These are phyloP conservation scores for Bretziella fagacearum DNA, from an alignment of 2,329 filamentous ascomycete genomes.

Conservation along the genomic window DNA sequence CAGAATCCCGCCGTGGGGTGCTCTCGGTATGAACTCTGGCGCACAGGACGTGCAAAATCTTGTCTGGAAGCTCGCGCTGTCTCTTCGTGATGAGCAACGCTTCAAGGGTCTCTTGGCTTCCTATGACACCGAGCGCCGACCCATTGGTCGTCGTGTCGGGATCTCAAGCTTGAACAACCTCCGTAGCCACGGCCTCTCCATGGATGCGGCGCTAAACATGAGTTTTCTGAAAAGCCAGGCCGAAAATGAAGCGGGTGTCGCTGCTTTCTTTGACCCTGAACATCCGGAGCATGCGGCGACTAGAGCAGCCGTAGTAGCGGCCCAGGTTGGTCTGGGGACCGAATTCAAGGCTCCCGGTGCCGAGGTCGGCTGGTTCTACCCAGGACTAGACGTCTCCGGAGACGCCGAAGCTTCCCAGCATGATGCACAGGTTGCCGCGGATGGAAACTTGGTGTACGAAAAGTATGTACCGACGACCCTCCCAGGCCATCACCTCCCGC, in stretches of 20 bases:
- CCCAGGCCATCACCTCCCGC: constrained; percentile 6
- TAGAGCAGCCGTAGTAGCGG: background rate
- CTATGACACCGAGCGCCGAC: constrained; percentile 4
- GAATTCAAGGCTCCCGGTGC: constrained; percentile 9
- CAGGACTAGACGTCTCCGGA: background rate
- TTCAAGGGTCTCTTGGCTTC: background rate
- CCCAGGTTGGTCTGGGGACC: background rate
- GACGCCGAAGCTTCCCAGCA: background rate
- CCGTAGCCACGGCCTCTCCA: constrained; percentile 2
- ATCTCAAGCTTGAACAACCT: constrained; percentile 6
- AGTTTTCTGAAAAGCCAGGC: background rate
- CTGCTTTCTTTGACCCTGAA: constrained; percentile 2
- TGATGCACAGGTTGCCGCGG: constrained; percentile 1
- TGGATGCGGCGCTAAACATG: constrained; percentile 11
- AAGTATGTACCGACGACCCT: constrained; percentile 5
- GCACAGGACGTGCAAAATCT: constrained; percentile 7
- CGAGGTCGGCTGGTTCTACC: constrained; percentile 9
- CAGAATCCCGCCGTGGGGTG: constrained; percentile 22
- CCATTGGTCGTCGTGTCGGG: constrained; percentile 6
- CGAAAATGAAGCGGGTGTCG: constrained; percentile 2
- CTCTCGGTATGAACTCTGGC: constrained; percentile 20
- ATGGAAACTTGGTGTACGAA: background rate
- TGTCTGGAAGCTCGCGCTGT: constrained; percentile 6
- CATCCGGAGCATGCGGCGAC: constrained; percentile 2
- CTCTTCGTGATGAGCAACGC: constrained; percentile 2